These are phyloP conservation scores for Chaetomiaceae sp. DNA, from an alignment of 2,329 filamentous ascomycete genomes.

Conservation along the genomic window DNA sequence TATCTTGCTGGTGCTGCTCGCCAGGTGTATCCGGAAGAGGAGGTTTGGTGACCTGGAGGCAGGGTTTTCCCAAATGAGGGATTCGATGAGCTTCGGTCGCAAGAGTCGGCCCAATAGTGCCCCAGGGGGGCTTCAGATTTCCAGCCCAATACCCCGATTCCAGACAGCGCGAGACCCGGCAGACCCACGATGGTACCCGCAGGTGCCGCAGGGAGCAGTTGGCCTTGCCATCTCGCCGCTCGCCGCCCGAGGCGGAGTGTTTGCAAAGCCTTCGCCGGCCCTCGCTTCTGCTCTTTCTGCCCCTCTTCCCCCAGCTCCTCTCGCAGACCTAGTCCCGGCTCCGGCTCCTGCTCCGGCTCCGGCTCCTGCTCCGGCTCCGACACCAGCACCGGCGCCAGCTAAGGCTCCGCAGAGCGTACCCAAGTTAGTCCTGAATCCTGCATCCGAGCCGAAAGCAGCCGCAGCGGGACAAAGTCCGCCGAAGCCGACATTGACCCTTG, in stretches of 20 bases:
- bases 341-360: conserved; percentile 12
- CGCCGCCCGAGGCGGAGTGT: conserved; percentile 6
- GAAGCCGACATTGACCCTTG: conserved; percentile 41
- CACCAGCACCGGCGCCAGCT: conserved; percentile 12
- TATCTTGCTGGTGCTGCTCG: conserved; percentile 44
- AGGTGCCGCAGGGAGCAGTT: not conserved
- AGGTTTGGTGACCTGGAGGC: conserved; percentile 34
- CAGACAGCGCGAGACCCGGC: conserved; percentile 21
- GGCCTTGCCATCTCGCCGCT: conserved; percentile 18
- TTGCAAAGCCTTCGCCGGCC: conserved; percentile 1
- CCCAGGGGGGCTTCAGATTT: conserved; percentile 36
- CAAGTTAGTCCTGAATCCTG: conserved; percentile 21
- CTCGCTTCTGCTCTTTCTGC: no score
- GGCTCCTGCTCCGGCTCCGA: conserved; percentile 16
- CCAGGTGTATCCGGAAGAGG: conserved; percentile 40
- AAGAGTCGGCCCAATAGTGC: conserved; percentile 20
- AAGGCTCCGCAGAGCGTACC: not conserved
- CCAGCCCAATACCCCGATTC: conserved; percentile 36
- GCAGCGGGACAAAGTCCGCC: conserved; percentile 26
- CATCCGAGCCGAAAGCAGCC: conserved; percentile 16
- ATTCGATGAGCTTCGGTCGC: conserved; percentile 34
- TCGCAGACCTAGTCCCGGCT: not conserved
- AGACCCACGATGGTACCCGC: conserved; percentile 12
- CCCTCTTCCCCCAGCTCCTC: no score
- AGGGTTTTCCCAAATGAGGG: conserved; percentile 36